These are phyloP conservation scores for Claviceps citrina DNA, from an alignment of 2,329 filamentous ascomycete genomes.

Conservation along the genomic window DNA sequence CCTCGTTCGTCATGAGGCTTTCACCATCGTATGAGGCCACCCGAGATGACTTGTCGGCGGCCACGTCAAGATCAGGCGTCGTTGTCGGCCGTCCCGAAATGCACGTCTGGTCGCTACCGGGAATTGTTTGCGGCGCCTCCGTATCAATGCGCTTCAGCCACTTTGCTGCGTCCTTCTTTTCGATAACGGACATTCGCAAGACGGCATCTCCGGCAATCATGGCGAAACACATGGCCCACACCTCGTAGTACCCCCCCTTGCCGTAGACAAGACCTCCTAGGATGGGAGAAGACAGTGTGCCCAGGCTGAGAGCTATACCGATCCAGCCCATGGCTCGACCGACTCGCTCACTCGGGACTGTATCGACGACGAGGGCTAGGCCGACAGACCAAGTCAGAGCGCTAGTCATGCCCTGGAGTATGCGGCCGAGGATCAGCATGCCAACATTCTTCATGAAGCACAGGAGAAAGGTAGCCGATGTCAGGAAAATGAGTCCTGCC, in stretches of 20 bases:
- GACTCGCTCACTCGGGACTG: slow-evolving; percentile 16
- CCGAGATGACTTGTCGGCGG: background rate
- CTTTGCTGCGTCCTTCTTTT: slow-evolving; percentile 17
- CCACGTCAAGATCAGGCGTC: background rate
- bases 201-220: slow-evolving; percentile 18
- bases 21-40: background rate
- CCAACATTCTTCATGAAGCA: slow-evolving; percentile 17
- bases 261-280: slow-evolving; percentile 20
- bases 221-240: slow-evolving; percentile 22
- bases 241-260: slow-evolving; percentile 18
- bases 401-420: slow-evolving; percentile 19
- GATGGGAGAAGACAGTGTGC: slow-evolving; percentile 17
- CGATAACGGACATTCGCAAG: slow-evolving; percentile 19
- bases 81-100: background rate
- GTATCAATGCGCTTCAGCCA: slow-evolving; percentile 9
- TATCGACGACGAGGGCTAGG: slow-evolving; percentile 21
- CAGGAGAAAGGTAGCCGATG: slow-evolving; percentile 17
- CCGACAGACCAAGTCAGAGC: slow-evolving; percentile 23
- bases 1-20: background rate
- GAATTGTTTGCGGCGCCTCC: background rate
- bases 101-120: background rate
- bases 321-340: slow-evolving; percentile 21
- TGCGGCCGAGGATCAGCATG: slow-evolving; percentile 19
- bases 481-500: slow-evolving; percentile 16
- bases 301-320: slow-evolving; percentile 19